phyloP scores from a whole-genome alignment of 1,284 basidiomycete genomes.

The Tylopilus sp. region DNA sequence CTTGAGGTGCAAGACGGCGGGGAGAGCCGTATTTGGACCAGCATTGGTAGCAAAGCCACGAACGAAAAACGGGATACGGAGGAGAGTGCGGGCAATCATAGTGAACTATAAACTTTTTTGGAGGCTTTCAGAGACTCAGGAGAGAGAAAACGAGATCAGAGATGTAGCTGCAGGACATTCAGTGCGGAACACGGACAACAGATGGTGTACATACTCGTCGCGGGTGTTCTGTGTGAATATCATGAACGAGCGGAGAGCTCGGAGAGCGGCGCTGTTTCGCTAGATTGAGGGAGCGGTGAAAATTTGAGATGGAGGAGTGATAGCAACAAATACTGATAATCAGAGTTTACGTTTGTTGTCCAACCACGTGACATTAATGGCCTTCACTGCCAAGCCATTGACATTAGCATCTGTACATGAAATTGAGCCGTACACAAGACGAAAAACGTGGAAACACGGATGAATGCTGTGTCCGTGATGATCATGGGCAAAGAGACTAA shows the following conservation, averaged over 20 bases:
- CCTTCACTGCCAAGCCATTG: too few species aligned
- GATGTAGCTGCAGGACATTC: conserved; percentile 57
- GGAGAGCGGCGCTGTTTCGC: background rate
- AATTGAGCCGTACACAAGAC: too few species aligned
- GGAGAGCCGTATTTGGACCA: conserved; percentile 46
- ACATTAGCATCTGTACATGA: background rate
- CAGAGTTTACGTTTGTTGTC: conserved; percentile 10
- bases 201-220: conserved; percentile 62
- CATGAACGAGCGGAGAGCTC: conserved; percentile 58
- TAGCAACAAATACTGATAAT: conserved; percentile 17
- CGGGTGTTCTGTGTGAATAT: conserved; percentile 78
- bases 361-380: conserved; percentile 12
- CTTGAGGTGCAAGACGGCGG: conserved; percentile 90
- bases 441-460: background rate
- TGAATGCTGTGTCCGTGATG: background rate
- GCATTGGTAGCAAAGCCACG: conserved; percentile 68
- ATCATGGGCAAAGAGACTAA: conserved; percentile 1
- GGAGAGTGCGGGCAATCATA: conserved; percentile 58
- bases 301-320: background rate
- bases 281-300: conserved; percentile 1
- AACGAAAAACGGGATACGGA: conserved; percentile 47
- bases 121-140: conserved; percentile 49
- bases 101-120: conserved; percentile 2
- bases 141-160: conserved; percentile 84
- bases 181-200: conserved; percentile 4